Conservation (phyloP, 345 rosid species). For the Populus ilicifolia region DNA sequence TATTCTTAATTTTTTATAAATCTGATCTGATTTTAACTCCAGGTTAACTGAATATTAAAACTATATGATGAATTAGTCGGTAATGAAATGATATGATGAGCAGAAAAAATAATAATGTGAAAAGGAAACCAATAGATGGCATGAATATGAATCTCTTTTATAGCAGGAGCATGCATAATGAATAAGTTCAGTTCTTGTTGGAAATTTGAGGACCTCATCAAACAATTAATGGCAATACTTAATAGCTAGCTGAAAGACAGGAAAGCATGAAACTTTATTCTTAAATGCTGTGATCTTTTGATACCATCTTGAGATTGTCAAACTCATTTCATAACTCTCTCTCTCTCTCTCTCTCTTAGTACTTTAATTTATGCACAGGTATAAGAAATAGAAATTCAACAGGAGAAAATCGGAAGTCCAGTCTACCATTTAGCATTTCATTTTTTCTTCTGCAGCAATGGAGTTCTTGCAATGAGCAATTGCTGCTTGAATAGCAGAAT, state of each 20-base stretch:
- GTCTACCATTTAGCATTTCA: slow-evolving; percentile 17
- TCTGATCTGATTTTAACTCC: fast-evolving
- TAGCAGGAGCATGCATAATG: not conserved
- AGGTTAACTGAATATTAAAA: no score
- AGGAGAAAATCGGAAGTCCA: not conserved
- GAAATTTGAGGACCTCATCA: not conserved
- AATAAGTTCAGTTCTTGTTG: not conserved
- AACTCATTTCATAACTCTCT: not conserved
- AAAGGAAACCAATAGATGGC: not conserved
- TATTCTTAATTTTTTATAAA: no score
- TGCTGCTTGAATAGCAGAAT: slow-evolving; percentile 95
- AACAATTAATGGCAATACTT: no score
- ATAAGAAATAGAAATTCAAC: not conserved
- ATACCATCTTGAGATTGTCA: not conserved
- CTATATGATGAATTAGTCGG: not conserved
- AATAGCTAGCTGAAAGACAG: not conserved
- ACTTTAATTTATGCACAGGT: slow-evolving; percentile 7
- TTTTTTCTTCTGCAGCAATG: slow-evolving; percentile 33
- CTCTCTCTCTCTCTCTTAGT: not conserved
- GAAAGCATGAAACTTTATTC: not conserved
- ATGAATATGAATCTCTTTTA: not conserved
- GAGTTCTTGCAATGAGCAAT: slow-evolving; percentile 98
- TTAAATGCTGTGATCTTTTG: not conserved
- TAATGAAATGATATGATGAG: not conserved
- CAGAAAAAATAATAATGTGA: not conserved